A percentile compares a stretch with the other conserved stretches of the same genome.
These are phyloP conservation scores for Crithidia sp. DNA, from an alignment of 208 protist species.

Conservation along the genomic window DNA sequence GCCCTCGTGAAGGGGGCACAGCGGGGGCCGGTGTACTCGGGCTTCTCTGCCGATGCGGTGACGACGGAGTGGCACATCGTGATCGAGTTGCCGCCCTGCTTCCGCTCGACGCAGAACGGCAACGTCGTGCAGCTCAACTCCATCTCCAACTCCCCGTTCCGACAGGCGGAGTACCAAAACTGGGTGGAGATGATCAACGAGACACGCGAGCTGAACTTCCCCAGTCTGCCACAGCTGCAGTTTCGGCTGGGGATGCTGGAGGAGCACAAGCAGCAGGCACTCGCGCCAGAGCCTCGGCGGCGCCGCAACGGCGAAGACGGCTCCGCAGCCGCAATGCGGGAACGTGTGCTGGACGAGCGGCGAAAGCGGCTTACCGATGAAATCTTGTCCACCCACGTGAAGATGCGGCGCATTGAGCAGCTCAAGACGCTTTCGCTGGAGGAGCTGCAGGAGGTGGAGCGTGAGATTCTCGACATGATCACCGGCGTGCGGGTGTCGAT, in stretches of 20 bases:
- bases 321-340: constrained; percentile 42
- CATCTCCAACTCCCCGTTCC: constrained; percentile 90
- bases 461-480: constrained; percentile 82
- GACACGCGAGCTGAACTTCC: constrained; percentile 53
- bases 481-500: constrained; percentile 74
- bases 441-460: constrained; percentile 84
- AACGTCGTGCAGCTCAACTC: constrained; percentile 92
- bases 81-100: constrained; percentile 91
- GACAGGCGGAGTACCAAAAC: constrained; percentile 81
- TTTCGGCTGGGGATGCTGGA: constrained; percentile 87
- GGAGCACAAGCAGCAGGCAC: constrained; percentile 85
- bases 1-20: constrained; percentile 83
- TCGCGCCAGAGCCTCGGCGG: constrained; percentile 51
- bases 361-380: constrained; percentile 44
- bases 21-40: constrained; percentile 81
- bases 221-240: constrained; percentile 75
- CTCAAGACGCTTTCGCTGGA: constrained; percentile 59
- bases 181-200: constrained; percentile 80
- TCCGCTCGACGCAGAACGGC: constrained; percentile 82
- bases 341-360: constrained; percentile 44
- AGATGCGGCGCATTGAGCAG: constrained; percentile 63
- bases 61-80: constrained; percentile 90
- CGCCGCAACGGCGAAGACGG: constrained; percentile 67
- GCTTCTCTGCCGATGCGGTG: constrained; percentile 83
- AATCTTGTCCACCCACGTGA: constrained; percentile 65